A percentile compares a stretch with the other conserved stretches of the same genome.
Conservation (phyloP, 2,329 filamentous ascomycete species). For the Penicillium sp. region DNA sequence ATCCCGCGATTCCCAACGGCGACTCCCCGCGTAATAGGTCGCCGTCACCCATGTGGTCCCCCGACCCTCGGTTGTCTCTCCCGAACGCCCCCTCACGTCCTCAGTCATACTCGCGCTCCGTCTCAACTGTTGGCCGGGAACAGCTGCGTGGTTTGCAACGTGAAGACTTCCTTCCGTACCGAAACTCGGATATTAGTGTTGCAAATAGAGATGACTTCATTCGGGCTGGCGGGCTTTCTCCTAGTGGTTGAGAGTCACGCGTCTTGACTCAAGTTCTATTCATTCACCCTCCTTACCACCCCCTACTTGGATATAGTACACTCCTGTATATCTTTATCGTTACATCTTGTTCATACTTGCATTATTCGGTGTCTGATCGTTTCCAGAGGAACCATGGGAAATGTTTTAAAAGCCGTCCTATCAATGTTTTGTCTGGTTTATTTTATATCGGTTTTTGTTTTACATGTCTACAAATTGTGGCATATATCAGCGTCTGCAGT, state of each 20-base stretch:
- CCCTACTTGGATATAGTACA: slow-evolving; percentile 6
- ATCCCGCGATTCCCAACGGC: slow-evolving; percentile 15
- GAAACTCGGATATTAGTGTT: slow-evolving; percentile 39
- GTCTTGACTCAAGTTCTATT: background rate
- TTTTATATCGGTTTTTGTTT: slow-evolving; percentile 1
- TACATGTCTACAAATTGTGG: background rate
- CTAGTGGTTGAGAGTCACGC: background rate
- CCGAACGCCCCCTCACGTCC: slow-evolving; percentile 7
- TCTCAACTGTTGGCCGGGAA: slow-evolving; percentile 31
- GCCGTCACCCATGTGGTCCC: slow-evolving; percentile 15
- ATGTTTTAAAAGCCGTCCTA: background rate
- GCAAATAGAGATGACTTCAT: slow-evolving; percentile 37
- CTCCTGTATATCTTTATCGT: background rate
- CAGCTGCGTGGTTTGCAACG: slow-evolving; percentile 34
- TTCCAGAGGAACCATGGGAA: background rate
- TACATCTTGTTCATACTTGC: slow-evolving; percentile 5
- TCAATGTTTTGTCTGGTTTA: background rate
- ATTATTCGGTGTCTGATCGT: slow-evolving; percentile 3
- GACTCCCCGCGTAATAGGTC: slow-evolving; percentile 9
- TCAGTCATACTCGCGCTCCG: slow-evolving; percentile 20
- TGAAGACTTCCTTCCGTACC: slow-evolving; percentile 36
- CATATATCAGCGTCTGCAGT: background rate
- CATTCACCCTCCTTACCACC: background rate
- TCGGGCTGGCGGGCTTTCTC: slow-evolving; percentile 23
- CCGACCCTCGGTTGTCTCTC: slow-evolving; percentile 17